Conservation (phyloP, 495 filamentous ascomycete species). For the Xylaria longipes region DNA sequence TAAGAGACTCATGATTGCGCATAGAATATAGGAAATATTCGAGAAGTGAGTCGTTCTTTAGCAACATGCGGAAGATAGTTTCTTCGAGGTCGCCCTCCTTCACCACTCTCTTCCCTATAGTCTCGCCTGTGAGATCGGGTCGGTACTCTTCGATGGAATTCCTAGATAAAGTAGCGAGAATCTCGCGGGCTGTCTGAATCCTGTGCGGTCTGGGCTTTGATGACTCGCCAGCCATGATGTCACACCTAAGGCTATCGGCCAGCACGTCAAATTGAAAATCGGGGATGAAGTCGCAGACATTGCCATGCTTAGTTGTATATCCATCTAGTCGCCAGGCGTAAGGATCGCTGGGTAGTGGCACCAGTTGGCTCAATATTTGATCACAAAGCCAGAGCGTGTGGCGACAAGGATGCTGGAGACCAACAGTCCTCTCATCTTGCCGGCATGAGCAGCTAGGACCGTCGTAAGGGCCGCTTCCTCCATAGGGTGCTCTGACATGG, state of each 20-base stretch:
- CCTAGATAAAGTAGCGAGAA: conserved; percentile 49
- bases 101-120: conserved; percentile 32
- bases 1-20: conserved; percentile 43
- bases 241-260: conserved; percentile 52
- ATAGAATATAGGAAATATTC: conserved; percentile 48
- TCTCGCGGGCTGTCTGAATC: conserved; percentile 49
- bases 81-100: conserved; percentile 51
- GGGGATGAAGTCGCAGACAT: conserved; percentile 50
- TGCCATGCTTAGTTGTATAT: conserved; percentile 49
- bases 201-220: conserved; percentile 40
- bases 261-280: conserved; percentile 53
- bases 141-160: conserved; percentile 44
- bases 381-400: conserved; percentile 58
- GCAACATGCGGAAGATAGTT: conserved; percentile 55
- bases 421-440: conserved; percentile 32
- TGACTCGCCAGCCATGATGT: conserved; percentile 43
- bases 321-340: conserved; percentile 45
- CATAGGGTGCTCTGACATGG: conserved; percentile 49
- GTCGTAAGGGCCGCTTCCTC: conserved; percentile 44
- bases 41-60: conserved; percentile 53
- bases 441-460: conserved; percentile 50
- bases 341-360: conserved; percentile 44
- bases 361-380: conserved; percentile 47
- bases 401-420: conserved; percentile 47
- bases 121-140: conserved; percentile 45